phyloP scores from a whole-genome alignment of 169 alveolate species.

The Plasmodium inui region DNA sequence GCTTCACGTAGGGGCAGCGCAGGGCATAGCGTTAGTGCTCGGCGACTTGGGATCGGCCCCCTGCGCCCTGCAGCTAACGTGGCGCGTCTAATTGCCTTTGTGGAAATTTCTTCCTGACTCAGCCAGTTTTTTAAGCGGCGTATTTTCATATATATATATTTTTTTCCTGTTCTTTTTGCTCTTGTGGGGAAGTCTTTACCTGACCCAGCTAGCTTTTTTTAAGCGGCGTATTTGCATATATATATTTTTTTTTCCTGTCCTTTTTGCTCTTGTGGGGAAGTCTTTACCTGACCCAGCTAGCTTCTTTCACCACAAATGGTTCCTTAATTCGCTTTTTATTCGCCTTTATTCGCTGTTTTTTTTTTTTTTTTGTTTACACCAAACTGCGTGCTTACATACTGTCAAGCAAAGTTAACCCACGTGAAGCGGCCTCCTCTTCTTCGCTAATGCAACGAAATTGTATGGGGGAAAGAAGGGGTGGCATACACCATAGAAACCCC shows the following conservation, averaged over 20 bases:
- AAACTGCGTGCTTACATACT: background rate
- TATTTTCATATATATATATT: background rate
- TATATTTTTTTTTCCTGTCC: background rate
- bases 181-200: background rate
- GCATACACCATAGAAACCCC: background rate
- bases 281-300: background rate
- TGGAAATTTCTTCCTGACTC: background rate
- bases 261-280: background rate
- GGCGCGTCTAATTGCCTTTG: background rate
- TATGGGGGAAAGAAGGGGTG: background rate
- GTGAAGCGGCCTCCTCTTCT: background rate
- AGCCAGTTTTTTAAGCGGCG: background rate
- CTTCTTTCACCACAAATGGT: background rate
- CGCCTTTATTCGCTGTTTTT: background rate
- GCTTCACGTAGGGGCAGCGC: constrained; percentile 1
- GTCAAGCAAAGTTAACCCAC: background rate
- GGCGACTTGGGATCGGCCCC: background rate
- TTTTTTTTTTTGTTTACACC: background rate
- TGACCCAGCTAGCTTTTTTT: background rate
- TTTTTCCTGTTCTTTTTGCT: background rate
- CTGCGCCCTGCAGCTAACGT: background rate
- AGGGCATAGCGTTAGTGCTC: background rate
- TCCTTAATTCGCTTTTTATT: background rate
- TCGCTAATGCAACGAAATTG: background rate
- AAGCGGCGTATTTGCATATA: background rate